These are phyloP conservation scores for Schizosaccharomyces osmophilus DNA, from an alignment of 805 yeast genomes.

Conservation along the genomic window DNA sequence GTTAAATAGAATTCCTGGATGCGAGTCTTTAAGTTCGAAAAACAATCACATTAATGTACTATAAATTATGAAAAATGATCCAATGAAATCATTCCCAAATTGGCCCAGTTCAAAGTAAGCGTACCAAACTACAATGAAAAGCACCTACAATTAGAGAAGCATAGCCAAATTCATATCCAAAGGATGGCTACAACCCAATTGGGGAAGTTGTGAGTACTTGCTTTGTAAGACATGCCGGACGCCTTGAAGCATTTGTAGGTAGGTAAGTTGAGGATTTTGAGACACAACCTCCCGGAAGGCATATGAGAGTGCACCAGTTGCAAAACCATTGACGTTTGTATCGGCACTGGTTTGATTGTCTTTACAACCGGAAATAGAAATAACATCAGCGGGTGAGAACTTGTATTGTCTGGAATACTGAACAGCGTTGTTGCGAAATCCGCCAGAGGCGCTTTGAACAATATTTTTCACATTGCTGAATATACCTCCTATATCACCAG, in stretches of 20 bases:
- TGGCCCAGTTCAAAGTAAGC: not conserved
- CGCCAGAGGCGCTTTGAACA: slow-evolving; percentile 5
- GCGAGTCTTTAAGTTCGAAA: too few species aligned
- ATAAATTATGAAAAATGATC: not conserved
- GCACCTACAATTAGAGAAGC: not conserved
- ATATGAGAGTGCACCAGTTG: slow-evolving; percentile 71
- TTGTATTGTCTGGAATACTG: slow-evolving; percentile 28
- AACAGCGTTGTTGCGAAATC: slow-evolving; percentile 15
- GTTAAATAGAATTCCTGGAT: too few species aligned
- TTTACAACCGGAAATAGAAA: slow-evolving; percentile 57
- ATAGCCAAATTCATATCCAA: slow-evolving; percentile 28
- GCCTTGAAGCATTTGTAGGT: slow-evolving; percentile 41
- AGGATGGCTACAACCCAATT: slow-evolving; percentile 35
- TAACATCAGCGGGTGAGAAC: slow-evolving; percentile 53
- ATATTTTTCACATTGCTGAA: slow-evolving; percentile 16
- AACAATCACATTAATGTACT: too few species aligned
- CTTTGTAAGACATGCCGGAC: slow-evolving; percentile 37
- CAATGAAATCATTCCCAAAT: not conserved
- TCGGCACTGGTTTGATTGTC: slow-evolving; percentile 72
- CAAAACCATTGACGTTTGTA: slow-evolving; percentile 41
- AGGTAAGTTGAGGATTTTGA: slow-evolving; percentile 40
- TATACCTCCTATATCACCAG: slow-evolving; percentile 31
- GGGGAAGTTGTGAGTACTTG: slow-evolving; percentile 64
- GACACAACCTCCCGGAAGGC: slow-evolving; percentile 44
- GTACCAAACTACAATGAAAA: not conserved